Evolutionary conservation across 1,284 basidiomycete species (phyloP), one percentile per base, ranked within the genome.

Genomic region (Trametes polyzona): DNA sequence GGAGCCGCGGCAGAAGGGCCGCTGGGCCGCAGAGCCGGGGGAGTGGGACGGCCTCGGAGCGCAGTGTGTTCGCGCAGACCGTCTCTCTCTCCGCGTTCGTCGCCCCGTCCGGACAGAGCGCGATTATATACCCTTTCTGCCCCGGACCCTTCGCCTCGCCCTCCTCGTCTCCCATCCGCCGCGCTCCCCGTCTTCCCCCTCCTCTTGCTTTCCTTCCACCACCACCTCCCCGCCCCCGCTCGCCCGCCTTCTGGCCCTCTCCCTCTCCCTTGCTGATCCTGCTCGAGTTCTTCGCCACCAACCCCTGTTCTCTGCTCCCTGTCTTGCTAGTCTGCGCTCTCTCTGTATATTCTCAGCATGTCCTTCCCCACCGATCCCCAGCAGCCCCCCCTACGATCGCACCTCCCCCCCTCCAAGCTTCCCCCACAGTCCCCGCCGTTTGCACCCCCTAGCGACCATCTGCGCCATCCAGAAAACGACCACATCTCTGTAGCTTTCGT

Each of bases 401-500:
- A 48, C 7, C 23, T 48, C 44, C 11, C 53, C 23, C 12, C 39
- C n/a, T 16, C 53, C 29, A 48, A 48, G 39, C 46, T 48, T 24
- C 43, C 53, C 30, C 39, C 53, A 3, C 55, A 39, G 30, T 33
- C 52, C 19, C 7, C 51, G 8, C 37, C 50, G 37, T 43, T 44
- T 17, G 24, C 30, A 17, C 19, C 49, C 37, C 47, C 32, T 44
- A 26, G 21, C 37, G 55, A 47, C 29, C 47, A 37, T 27, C 48
- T 47, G 39, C 35, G 46, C 52, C n/a, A 46, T 27, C 4, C 59
- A 40, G 37, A 49, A 11, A 48, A 32, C 27, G 69, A 71, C 43
- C 65, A 66, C 17, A 46, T 64, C 30, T 64, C 63, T 30, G 66
- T 71, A 21, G 67, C 73, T 21, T 74, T 74, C 47, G 72, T 74